Conservation (phyloP, 345 rosid genomes). For the Microcos paniculata region DNA sequence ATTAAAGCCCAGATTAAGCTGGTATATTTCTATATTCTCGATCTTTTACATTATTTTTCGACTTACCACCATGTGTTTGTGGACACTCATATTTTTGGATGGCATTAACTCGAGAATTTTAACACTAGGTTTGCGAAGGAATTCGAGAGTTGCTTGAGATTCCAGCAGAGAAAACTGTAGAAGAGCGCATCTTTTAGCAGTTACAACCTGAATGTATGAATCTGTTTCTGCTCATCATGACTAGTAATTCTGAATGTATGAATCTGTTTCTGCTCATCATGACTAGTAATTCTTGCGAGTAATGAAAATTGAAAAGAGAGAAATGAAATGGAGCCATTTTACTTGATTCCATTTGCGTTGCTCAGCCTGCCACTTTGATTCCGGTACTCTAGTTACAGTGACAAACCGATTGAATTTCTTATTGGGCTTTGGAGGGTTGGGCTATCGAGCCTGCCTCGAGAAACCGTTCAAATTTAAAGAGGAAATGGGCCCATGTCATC, state of each 20-base stretch:
- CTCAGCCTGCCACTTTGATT: not conserved
- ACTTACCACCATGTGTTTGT: not conserved
- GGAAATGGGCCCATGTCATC: too few species aligned
- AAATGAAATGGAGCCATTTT: not conserved
- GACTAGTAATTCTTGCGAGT: not conserved
- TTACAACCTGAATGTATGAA: not conserved
- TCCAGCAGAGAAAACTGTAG: constrained; percentile 29
- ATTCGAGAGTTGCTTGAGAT: constrained; percentile 44
- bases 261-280: not conserved
- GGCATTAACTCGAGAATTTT: not conserved
- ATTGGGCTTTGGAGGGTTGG: not conserved
- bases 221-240: not conserved
- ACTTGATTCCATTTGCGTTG: not conserved
- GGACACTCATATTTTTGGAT: not conserved
- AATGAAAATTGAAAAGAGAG: not conserved
- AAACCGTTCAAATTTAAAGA: too few species aligned
- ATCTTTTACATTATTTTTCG: not conserved
- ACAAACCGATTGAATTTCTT: not conserved
- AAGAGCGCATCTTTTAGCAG: constrained; percentile 24
- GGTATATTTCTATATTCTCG: constrained; percentile 34
- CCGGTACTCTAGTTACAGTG: not conserved
- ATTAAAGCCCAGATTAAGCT: constrained; percentile 81
- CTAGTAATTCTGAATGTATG: not conserved
- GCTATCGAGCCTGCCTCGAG: not conserved
- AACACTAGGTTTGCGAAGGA: constrained; percentile 39